Percentiles rank a stretch among this genome's conserved stretches.
phyloP scores from a whole-genome alignment of 169 alveolate species.

The Babesia microti region DNA sequence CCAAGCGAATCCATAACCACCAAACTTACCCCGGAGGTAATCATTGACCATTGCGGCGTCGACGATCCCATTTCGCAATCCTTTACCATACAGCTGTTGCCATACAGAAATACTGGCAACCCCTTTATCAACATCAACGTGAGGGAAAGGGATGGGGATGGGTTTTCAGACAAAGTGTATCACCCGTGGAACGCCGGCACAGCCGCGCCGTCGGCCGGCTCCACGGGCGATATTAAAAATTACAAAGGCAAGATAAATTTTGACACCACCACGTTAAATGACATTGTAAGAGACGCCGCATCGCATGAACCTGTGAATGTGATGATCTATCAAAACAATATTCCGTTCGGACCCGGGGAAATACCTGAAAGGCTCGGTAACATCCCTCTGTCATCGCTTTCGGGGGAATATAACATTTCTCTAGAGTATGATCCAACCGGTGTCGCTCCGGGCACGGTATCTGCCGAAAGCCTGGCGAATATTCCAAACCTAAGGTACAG shows the following conservation, averaged over 20 bases:
- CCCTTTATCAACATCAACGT: too few relatives aligned
- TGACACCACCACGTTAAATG: slow-evolving; percentile 26
- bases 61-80: slow-evolving; percentile 16
- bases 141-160: too few relatives aligned
- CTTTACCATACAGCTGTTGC: too few relatives aligned
- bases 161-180: too few relatives aligned
- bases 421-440: slow-evolving; percentile 30
- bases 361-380: slow-evolving; percentile 24
- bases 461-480: slow-evolving; percentile 29
- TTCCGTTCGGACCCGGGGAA: slow-evolving; percentile 7
- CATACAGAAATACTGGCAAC: too few relatives aligned
- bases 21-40: slow-evolving; percentile 4
- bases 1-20: slow-evolving; percentile 12
- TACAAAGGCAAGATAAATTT: slow-evolving; percentile 13
- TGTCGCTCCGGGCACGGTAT: slow-evolving; percentile 26
- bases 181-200: too few relatives aligned
- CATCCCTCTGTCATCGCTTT: slow-evolving; percentile 24
- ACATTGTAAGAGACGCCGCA: slow-evolving; percentile 25
- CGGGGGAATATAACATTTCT: slow-evolving; percentile 24
- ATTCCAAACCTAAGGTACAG: slow-evolving; percentile 10
- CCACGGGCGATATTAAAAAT: slow-evolving; percentile 6
- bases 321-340: slow-evolving; percentile 18
- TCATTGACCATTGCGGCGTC: slow-evolving; percentile 36
- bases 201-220: slow-evolving; percentile 1
- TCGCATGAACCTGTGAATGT: slow-evolving; percentile 35